Base-by-base conservation (phyloP, 2,329 filamentous ascomycete genomes). In the Aureobasidium sp. region DNA sequence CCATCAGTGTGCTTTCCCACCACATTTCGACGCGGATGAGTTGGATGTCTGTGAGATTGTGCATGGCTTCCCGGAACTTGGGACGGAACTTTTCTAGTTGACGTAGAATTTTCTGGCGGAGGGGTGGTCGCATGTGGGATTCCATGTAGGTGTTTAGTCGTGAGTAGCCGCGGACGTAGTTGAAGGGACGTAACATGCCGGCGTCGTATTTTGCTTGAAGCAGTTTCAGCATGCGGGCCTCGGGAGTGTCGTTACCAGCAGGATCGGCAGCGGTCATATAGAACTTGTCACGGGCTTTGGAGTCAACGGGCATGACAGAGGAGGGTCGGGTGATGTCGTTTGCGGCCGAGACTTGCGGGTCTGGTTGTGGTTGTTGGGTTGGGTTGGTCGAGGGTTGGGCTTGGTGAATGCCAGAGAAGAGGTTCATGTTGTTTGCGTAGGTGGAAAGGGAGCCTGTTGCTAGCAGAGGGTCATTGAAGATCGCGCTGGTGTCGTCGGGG, bases 221-320 rank as follows among this genome's bases (percentile, higher is more conserved):
- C 7, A 99, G 84, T 68, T 94, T 91, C 70, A 93, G 89, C 90
- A 99, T 96, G 64, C 94, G 88, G 74, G 96, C 91, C 75, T 97
- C 92, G 14, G 94, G 91, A 25, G 88, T 89, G 68, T 88, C 85
- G 68, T 91, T 85, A 58, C 93, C 93, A 6, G 90, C 90, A 2
- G 94, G 94, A 73, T 99, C 94, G 55, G 94, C 94, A 15, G 94
- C 94, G 67, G 96, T 95, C 76, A 97, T 88, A 77, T 97, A 97
- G 76, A 97, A 99, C 57, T 81, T 85, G 73, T 97, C 93, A 68
- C 90, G 84, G 11, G 89, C 84, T 69, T 85, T 85, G 17, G 70
- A 66, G 69, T 94, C 89, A 62, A 83, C 80, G 3, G 85, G 85
- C 56, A 86, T 81, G 14, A 81, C 79, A 66, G 85, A 87, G 42